phyloP scores from a whole-genome alignment of 2,329 filamentous ascomycete species.

The Hirsutella thompsonii region DNA sequence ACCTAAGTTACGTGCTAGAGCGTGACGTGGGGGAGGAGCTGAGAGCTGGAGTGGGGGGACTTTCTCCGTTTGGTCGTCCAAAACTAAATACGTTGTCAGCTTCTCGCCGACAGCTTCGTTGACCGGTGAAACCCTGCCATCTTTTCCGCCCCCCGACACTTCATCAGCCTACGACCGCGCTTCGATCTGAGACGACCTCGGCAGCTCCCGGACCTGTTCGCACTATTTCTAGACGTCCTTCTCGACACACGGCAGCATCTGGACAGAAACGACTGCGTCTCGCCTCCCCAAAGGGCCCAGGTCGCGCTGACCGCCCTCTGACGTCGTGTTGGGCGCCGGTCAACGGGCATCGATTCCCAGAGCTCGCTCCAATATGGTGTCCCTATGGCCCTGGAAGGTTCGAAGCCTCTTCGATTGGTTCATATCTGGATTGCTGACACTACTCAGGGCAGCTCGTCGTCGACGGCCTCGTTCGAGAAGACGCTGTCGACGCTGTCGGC shows the following conservation, averaged over 20 bases:
- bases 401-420: not conserved
- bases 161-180: no score
- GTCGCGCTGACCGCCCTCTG: not conserved
- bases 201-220: not conserved
- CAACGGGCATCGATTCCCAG: not conserved
- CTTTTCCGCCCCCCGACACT: no score
- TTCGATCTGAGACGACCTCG: not conserved
- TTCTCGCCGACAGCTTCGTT: no score
- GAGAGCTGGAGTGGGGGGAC: no score
- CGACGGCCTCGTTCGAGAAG: slow-evolving; percentile 88
- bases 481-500: slow-evolving; percentile 66
- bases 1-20: no score
- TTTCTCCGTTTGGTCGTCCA: no score
- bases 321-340: not conserved
- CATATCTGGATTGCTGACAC: not conserved
- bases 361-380: slow-evolving; percentile 6
- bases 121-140: no score
- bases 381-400: slow-evolving; percentile 11
- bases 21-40: no score
- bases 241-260: no score
- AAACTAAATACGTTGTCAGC: no score
- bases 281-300: not conserved
- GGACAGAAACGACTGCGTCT: no score
- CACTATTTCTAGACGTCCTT: not conserved
- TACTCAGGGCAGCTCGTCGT: slow-evolving; percentile 61